Conservation (phyloP, 352 stramenopile genomes). For the Globisporangium orthogonon region DNA sequence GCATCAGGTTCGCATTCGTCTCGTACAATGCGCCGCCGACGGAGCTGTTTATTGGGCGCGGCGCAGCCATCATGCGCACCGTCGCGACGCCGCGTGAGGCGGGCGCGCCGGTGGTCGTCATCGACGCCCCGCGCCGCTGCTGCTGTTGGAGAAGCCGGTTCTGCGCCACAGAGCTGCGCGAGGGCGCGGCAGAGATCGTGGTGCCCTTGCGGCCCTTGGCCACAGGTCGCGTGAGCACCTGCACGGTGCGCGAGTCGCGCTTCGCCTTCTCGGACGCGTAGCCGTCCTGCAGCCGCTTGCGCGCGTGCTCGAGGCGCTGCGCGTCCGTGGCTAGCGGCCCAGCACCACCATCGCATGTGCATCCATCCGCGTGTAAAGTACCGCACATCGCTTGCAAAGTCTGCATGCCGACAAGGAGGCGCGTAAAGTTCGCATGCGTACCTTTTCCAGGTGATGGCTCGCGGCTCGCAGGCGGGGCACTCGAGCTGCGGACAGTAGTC, state of each 20-base stretch:
- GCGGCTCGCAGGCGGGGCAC: neutral
- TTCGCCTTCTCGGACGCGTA: conserved; percentile 72
- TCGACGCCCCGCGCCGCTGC: conserved; percentile 23
- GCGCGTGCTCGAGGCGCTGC: conserved; percentile 56
- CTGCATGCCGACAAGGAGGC: no score
- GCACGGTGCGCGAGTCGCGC: conserved; percentile 61
- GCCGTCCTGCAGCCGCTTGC: conserved; percentile 65
- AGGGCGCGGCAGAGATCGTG: conserved; percentile 58
- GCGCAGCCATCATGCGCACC: conserved; percentile 4
- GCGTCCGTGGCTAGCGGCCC: conserved; percentile 13
- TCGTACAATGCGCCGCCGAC: conserved; percentile 3
- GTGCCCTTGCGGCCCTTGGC: conserved; percentile 41
- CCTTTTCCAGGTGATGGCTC: conserved; percentile 5
- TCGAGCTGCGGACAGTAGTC: conserved; percentile 4
- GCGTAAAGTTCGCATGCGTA: neutral
- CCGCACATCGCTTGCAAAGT: no score
- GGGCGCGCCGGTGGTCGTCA: conserved; percentile 11
- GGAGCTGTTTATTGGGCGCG: neutral
- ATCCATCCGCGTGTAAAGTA: no score
- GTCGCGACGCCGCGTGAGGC: conserved; percentile 11
- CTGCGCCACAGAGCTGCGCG: conserved; percentile 41
- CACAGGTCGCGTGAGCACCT: conserved; percentile 60
- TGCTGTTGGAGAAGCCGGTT: conserved; percentile 21
- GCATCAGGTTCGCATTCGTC: no score
- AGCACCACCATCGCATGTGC: neutral